Evolutionary conservation across 371 early-diverging fungal species (phyloP), one percentile per base, ranked within the genome.

Genomic region (Zopfochytrium polystomum): DNA sequence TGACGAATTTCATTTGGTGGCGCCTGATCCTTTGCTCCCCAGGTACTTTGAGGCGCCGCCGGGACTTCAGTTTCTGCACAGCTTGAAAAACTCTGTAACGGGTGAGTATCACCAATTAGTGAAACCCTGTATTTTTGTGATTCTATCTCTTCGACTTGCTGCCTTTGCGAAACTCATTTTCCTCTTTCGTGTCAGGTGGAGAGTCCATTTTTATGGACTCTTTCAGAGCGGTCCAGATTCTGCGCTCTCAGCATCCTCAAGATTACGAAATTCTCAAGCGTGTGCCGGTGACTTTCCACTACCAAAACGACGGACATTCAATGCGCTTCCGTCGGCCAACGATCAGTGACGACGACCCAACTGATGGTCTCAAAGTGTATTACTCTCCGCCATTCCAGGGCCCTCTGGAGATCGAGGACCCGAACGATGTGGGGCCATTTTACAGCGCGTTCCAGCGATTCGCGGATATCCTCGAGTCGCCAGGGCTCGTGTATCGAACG

Each of bases 321-420:
- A 60, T 77, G 64, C 69, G 74, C 29, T 87, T 79, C 65, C 84
- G 80, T 42, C 84, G 88, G n/a, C 85, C 87, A 3, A 87, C 86
- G 6, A 87, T 91, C 57, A 82, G 80, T 0, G 68, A 75, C 1
- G 65, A 71, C 60, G 54, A 50, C 11, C 54, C 57, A 9, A 73
- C 74, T 67, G 73, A 73, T 25, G 49, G 33, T 9, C n/a, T 70
- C 22, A 47, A 68, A 22, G 88, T 92, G 20, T 88, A 86, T 62
- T 92, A 92, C 63, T 80, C 91, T 0, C 94, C 94, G 29, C 93
- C 90, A n/a, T 93, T 93, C 77, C 90, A 90, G 66, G 94, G 91
- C 0, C 90, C 90, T 3, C 63, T 90, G 53, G 86, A 86, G 47
- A 25, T 48, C 6, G 67, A 72, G 3, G 75, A 81, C 1, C n/a